A percentile compares a stretch with the other conserved stretches of the same genome.
Evolutionary conservation across 129 eudicot genomes (phyloP).

Genomic region (Arctium lappa): DNA sequence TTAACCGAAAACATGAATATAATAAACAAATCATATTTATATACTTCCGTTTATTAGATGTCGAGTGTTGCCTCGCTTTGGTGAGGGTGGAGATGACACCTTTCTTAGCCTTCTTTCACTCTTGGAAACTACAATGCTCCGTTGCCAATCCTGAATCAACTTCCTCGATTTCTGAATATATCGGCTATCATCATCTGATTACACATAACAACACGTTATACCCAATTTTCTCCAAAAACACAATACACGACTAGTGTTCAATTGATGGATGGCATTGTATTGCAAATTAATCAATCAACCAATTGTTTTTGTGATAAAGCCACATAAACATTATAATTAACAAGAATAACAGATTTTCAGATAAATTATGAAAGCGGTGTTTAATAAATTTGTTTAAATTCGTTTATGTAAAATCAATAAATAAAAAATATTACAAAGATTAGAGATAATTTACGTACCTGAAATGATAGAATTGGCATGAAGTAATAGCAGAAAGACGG

Average conservation of each 20-base stretch:
- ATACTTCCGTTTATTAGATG: not conserved
- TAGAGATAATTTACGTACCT: not conserved
- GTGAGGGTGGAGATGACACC: slow-evolving; percentile 23
- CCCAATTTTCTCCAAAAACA: not conserved
- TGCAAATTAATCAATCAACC: not conserved
- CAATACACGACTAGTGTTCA: not conserved
- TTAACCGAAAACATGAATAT: not conserved
- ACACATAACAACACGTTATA: not conserved
- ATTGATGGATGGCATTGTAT: not conserved
- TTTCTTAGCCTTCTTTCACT: slow-evolving; percentile 27
- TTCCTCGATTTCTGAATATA: slow-evolving; percentile 3
- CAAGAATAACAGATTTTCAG: not conserved
- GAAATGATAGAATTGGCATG: slow-evolving; percentile 5
- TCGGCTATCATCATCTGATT: not conserved
- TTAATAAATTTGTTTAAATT: not conserved
- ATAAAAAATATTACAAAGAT: not conserved
- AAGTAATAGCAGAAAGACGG: slow-evolving; percentile 6
- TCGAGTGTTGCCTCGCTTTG: slow-evolving; percentile 11
- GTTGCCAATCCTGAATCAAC: slow-evolving; percentile 27
- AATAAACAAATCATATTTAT: not conserved
- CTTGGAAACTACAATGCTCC: not conserved
- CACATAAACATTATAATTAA: not conserved
- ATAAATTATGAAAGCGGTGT: not conserved
- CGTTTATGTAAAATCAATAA: no score
- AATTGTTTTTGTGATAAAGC: not conserved